Base-by-base conservation (phyloP, 441 rosid genomes). In the Biscutella auriculata region DNA sequence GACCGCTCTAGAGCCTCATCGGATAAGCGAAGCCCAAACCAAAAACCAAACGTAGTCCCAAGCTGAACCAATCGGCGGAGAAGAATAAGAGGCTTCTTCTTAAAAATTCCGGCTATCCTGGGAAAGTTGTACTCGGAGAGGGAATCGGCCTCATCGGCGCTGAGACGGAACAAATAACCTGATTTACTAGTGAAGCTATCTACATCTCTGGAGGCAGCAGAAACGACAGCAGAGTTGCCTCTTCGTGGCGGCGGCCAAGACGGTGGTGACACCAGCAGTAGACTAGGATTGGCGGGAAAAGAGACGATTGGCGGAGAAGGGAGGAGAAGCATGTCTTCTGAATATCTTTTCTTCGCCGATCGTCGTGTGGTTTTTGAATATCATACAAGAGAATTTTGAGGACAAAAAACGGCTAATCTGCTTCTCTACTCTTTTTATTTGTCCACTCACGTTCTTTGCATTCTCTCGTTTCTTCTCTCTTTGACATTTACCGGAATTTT, bases 101-200 rank as follows among this genome's bases (percentile, higher is more conserved):
- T 67, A 53, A 77, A 87, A 74, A 87, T 65, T 0, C 63, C 63
- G 5, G 66, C 65, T 5, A 87, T 82, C 62, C 57, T 79, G 25
- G 63, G 26, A 16, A 80, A 52, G 32, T 72, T 79, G 60, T 87
- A 91, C 29, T 77, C 82, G 9, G 63, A 41, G 28, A 91, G 62
- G 3, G 88, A 77, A 66, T 85, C 81, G 5, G 85, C 80, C 65
- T 90, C 94, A 4, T 53, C 70, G 51, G 78, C 68, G 50, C 73
- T 79, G 44, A 87, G 80, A 49, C 71, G 61, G 68, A 91, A 91
- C 39, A 87, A 51, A 73, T 91, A 87, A 43, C 97, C 91, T 8
- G 97, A 91, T 65, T 83, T 87, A 64, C 75, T 66, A 14, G 96
- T 91, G 69, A 91, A 91, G 39, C 80, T 60, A 67, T 91, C 95